Base-by-base conservation (phyloP, 208 protist species). In the Angomonas deanei region DNA sequence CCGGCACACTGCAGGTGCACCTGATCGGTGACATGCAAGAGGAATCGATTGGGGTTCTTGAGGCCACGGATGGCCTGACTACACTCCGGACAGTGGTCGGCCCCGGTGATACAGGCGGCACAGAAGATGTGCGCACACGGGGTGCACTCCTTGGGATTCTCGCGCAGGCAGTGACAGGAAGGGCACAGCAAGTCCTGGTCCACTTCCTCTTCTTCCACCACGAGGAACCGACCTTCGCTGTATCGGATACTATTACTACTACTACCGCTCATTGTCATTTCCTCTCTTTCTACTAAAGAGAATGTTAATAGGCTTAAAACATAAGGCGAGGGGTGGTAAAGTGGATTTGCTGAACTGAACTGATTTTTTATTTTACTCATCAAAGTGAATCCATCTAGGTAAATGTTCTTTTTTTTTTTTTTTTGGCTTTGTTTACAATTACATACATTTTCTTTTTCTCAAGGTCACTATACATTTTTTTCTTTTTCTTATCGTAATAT, bases 61-160 rank as follows among this genome's bases (percentile, higher is more conserved):
- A 30, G 34, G 10, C 33, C 36, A 17, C 28, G 5, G 19, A 68
- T 54, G 1, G 13, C 38, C 2, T 33, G 21, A 13, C 53, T 32
- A 36, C 68, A 73, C 17, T 53, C 42, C 1, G 68, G 68, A 54
- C 68, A 73, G 50, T 15, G 23, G 34, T 4, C n/a, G 19, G 27
- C 36, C 11, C 32, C 28, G 23, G 46, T 32, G 3, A 64, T 8
- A 42, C 68, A 73, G 11, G 32, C 19, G 39, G 38, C 46, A 32
- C 68, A 73, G 56, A 73, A 73, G 42, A 73, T 65, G 38, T 73
- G 61, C 5, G 54, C 50, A 47, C 68, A 73, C n/a, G 61, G 60
- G 24, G 42, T 33, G 15, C 42, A 32, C 54, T 73, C 68, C 2
- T 50, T 38, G 5, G 68, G 54, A 19, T 61, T 39, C 47, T 72